Conservation (phyloP, 2,329 filamentous ascomycete genomes). For the Metarhizium sp. region DNA sequence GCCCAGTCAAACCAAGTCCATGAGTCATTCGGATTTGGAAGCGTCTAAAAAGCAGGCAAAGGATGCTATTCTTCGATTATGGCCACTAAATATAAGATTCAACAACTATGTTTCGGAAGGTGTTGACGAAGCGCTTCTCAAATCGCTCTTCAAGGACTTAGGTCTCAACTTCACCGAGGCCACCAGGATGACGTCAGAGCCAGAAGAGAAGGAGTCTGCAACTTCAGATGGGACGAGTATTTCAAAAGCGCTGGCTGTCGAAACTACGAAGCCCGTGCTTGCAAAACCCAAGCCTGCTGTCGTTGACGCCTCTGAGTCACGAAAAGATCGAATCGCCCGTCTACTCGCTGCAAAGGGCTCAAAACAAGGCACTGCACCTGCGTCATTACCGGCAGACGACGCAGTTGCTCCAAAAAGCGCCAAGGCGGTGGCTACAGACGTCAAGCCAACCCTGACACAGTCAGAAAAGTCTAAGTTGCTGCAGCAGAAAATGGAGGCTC, state of each 20-base stretch:
- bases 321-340: slow-evolving; percentile 68
- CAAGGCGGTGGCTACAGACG: slow-evolving; percentile 10
- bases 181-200: not conserved
- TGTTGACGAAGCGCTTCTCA: slow-evolving; percentile 54
- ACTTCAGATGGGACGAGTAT: not conserved
- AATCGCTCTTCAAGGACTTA: slow-evolving; percentile 57
- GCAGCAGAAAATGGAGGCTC: slow-evolving; percentile 68
- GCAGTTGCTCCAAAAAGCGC: slow-evolving; percentile 1
- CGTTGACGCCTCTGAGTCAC: slow-evolving; percentile 43
- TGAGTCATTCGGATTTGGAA: slow-evolving; percentile 10
- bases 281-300: not conserved
- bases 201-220: not conserved
- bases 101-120: slow-evolving; percentile 66
- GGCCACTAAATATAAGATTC: slow-evolving; percentile 60
- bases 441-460: slow-evolving; percentile 25
- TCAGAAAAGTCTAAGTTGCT: slow-evolving; percentile 65
- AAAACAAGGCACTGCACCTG: slow-evolving; percentile 27
- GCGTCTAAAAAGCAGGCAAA: slow-evolving; percentile 51
- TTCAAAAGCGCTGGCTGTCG: not conserved
- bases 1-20: not conserved
- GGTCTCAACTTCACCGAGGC: slow-evolving; percentile 38
- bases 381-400: slow-evolving; percentile 5
- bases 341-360: slow-evolving; percentile 64
- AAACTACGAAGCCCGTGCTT: not conserved
- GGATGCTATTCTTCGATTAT: slow-evolving; percentile 56